Conservation (phyloP, 1,139 yeast species). For the Komagataea norvegica region DNA sequence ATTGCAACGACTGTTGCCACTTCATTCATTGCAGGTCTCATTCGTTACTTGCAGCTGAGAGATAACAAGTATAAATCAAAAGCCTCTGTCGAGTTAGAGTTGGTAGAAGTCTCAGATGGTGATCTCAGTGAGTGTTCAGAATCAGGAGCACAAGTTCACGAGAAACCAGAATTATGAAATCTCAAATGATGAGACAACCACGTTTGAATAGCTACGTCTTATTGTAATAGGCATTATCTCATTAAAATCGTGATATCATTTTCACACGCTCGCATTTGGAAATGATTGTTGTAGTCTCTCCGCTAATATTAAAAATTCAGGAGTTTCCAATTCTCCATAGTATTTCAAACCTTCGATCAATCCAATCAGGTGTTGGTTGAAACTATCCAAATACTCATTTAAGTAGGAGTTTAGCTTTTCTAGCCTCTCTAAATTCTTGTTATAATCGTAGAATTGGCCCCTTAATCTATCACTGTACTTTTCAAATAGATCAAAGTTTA, state of each 20-base stretch:
- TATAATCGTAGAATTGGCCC: slow-evolving; percentile 36
- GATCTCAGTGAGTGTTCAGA: too few relatives aligned
- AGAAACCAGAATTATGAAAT: too few relatives aligned
- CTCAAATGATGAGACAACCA: too few relatives aligned
- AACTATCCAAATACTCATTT: slow-evolving; percentile 48
- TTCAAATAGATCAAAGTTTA: slow-evolving; percentile 44
- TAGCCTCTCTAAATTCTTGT: slow-evolving; percentile 39
- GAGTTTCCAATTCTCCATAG: slow-evolving; percentile 62
- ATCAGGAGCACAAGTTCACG: too few relatives aligned
- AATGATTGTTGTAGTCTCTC: slow-evolving; percentile 43
- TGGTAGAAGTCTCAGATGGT: neutral
- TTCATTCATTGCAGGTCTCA: slow-evolving; percentile 30
- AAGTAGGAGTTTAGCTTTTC: slow-evolving; percentile 45
- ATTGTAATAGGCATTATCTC: neutral
- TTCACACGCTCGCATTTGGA: slow-evolving; percentile 15
- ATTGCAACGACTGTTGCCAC: slow-evolving; percentile 43
- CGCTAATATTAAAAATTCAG: slow-evolving; percentile 48
- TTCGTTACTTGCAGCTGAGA: slow-evolving; percentile 35
- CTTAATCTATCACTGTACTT: slow-evolving; percentile 38
- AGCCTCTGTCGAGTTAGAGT: too few relatives aligned
- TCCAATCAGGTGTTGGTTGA: slow-evolving; percentile 49
- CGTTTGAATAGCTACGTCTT: neutral
- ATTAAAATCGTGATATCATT: neutral
- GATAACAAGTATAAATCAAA: too few relatives aligned
- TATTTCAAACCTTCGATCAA: slow-evolving; percentile 51